Percentiles rank a stretch among this genome's conserved stretches.
Evolutionary conservation across 2,329 filamentous ascomycete species (phyloP).

Genomic region (Davidsoniella eucalypti): DNA sequence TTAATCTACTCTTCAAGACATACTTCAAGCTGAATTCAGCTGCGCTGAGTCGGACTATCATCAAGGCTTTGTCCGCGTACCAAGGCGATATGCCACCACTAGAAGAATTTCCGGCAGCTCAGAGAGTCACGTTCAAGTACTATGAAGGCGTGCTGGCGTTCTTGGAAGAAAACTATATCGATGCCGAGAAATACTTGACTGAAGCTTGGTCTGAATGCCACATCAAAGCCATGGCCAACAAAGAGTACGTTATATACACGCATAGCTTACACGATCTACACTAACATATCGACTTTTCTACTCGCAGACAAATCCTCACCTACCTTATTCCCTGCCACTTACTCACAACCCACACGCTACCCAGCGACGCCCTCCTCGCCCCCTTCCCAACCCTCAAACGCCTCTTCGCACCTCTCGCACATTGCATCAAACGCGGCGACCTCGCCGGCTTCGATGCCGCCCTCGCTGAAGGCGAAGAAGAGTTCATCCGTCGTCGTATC

Average conservation of each 20-base stretch:
- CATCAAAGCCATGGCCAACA: constrained; percentile 53
- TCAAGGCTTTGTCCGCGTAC: constrained; percentile 67
- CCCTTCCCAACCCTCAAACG: constrained; percentile 60
- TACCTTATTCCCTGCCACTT: constrained; percentile 91
- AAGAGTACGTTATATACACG: constrained; percentile 44
- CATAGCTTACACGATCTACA: constrained; percentile 15
- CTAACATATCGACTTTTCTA: background rate
- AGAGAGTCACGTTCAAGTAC: constrained; percentile 91
- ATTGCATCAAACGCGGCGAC: constrained; percentile 68
- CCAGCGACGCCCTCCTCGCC: constrained; percentile 51
- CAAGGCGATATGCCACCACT: constrained; percentile 65
- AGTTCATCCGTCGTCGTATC: constrained; percentile 83
- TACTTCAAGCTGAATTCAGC: constrained; percentile 93
- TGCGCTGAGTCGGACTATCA: constrained; percentile 74
- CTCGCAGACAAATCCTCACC: constrained; percentile 51
- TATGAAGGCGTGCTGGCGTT: constrained; percentile 90
- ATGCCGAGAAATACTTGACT: constrained; percentile 67
- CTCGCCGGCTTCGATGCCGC: constrained; percentile 72
- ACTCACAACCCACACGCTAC: constrained; percentile 72
- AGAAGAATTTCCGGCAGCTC: constrained; percentile 67
- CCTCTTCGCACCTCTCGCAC: constrained; percentile 62
- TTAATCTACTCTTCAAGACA: constrained; percentile 92
- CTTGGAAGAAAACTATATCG: constrained; percentile 78
- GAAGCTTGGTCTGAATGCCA: constrained; percentile 74
- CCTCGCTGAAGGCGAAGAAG: constrained; percentile 66